phyloP scores from a whole-genome alignment of 2,329 filamentous ascomycete species.

The Coniochaeta hoffmannii region DNA sequence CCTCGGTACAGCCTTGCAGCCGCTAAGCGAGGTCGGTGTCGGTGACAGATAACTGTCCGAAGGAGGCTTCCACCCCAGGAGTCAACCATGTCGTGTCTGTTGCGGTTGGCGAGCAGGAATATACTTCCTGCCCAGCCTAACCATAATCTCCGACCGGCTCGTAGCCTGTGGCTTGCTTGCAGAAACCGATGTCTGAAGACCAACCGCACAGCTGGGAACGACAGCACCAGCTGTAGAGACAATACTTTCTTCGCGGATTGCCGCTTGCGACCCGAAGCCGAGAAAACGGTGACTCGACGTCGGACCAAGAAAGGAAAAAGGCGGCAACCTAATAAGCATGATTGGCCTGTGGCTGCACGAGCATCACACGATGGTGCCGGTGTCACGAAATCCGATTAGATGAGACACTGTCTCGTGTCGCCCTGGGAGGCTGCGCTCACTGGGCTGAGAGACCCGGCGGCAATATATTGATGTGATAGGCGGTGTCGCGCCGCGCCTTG shows the following conservation, averaged over 20 bases:
- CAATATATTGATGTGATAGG: conserved; percentile 2
- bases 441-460: not conserved
- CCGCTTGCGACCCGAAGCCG: not conserved
- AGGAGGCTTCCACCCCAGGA: not conserved
- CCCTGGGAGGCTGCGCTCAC: not conserved
- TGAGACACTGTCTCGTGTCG: conserved; percentile 4
- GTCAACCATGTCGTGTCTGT: not conserved
- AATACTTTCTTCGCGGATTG: not conserved
- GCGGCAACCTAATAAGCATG: not conserved
- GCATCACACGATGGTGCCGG: not conserved
- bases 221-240: not conserved
- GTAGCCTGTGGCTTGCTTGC: not conserved
- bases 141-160: not conserved
- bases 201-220: not conserved
- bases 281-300: not conserved
- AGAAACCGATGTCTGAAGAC: not conserved
- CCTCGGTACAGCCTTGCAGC: not conserved
- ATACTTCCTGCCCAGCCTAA: no score
- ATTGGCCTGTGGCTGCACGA: not conserved
- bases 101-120: not conserved
- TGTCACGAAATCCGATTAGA: conserved; percentile 2
- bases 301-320: not conserved
- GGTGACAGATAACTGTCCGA: not conserved
- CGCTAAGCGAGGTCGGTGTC: not conserved
- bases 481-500: not conserved